Base-by-base conservation (phyloP, 345 rosid genomes). In the Lumnitzera racemosa region DNA sequence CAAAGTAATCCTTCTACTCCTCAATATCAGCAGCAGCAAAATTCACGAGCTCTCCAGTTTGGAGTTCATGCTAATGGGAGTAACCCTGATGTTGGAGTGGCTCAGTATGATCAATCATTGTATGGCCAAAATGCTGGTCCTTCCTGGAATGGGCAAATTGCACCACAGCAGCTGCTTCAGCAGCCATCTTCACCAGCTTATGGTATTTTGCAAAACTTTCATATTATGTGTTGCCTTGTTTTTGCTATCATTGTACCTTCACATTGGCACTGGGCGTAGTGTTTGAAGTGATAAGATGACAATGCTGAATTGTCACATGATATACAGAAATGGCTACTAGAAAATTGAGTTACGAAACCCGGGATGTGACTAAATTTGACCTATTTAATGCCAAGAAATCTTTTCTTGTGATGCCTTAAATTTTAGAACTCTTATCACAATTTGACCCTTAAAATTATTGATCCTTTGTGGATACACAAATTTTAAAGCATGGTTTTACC, bases 121-220 rank as follows among this genome's bases (percentile, higher is more conserved):
- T 82, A 80, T 25, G 70, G 79, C 74, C 95, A 80, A 76, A 84
- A 70, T 49, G 54, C 72, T 13, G 77, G 76, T 63, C 67, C 82
- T 65, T 76, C 76, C 54, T 90, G 99, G 99, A 90, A 74, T 66
- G 89, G 87, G 65, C 90, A 84, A 65, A 72, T 78, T 27, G 64
- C 72, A 49, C 71, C 68, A 65, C 84, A 80, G 61, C 83, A 72
- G 46, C 85, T 66, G 27, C 57, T 11, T n/a, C 71, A 53, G 53
- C 96, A 81, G 67, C 87, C 90, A 25, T 53, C 77, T 49, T 89
- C 96, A 24, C 91, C 97, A 24, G 77, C 67, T 20, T 84, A 82
- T 66, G 97, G 99, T 94, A 61, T 3, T 66, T 29, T 69, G 56
- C 48, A 58, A 29, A 27, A 58, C 65, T 47, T 49, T 12, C 24